Evolutionary conservation across 2,329 filamentous ascomycete genomes (phyloP), one percentile per base, ranked within the genome.

Genomic region (Arthrobotrys megalospora): DNA sequence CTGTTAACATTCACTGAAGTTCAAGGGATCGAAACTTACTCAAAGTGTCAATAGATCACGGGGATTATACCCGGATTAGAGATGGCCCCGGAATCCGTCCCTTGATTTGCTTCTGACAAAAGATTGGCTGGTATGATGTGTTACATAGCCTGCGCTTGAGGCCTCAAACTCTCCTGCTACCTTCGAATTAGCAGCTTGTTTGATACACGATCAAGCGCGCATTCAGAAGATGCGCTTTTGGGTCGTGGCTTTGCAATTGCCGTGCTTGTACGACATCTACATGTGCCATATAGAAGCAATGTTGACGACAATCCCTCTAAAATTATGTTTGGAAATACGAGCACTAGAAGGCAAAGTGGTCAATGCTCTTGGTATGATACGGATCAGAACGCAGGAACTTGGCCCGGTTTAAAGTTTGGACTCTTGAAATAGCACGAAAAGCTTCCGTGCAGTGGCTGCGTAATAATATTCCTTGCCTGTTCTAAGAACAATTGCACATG

Each of bases 311-410:
- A 58, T 72, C 68, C 24, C 47, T 65, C 47, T 66, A 60, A 66
- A 73, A 73, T 73, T 73, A 73, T 48, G 64, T 64, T 66, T 52
- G 32, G 36, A 28, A 45, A 66, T 73, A 73, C 69, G 69, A 73
- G 50, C 32, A 43, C 4, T 16, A 19, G 19, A 65, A 58, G 16
- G 38, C 62, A 66, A 66, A 55, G 41, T 48, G 69, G 60, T 66
- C 69, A 73, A 65, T 65, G 69, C 69, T 66, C 38, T 58, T 47
- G 11, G 45, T 32, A 45, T 65, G 47, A 55, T 41, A 55, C 53
- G 24, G n/a, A 55, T 16, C 36, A 16, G 19, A 43, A 43, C 52
- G 43, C 36, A 72, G 68, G 50, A 71, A 55, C 24, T 43, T 47
- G 43, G 21, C 43, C 52, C 38, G 41, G 48, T 58, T 36, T 38